Base-by-base conservation (phyloP, 2,329 filamentous ascomycete genomes). In the Lachnellula arida region DNA sequence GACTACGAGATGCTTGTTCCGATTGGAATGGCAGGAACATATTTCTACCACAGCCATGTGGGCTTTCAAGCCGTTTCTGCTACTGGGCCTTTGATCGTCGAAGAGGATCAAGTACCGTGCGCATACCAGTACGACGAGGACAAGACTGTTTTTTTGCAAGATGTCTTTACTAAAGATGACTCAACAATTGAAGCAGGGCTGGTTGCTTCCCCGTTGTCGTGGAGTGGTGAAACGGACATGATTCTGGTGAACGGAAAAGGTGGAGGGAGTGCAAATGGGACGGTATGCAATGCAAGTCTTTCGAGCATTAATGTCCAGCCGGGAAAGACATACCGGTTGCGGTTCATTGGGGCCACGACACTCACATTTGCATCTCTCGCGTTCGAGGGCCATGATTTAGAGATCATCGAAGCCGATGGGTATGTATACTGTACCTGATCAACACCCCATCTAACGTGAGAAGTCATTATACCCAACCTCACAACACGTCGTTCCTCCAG, bases 91-190 rank as follows among this genome's bases (percentile, higher is more conserved):
- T 64, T 83, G 25, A 78, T 82, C 46, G 71, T 83, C 9, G 74
- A 78, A 47, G 62, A 64, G 11, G 8, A 46, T 19, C 49, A 57
- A 32, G n/a, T 49, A 7, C 7, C 32, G 9, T 9, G 28, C 5
- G 84, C 84, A 0, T 87, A 85, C 59, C 42, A 76, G 0, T 88
- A 86, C 60, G 81, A 88, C 54, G 84, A 81, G 2, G 85, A 88
- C 25, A 73, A 78, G 0, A 75, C 81, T 2, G 55, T 88, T 2
- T 67, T 76, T 11, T 68, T 87, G 2, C 73, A 76, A 4, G 85
- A 88, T 60, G 78, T 80, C 60, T 88, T 81, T 67, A 74, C 73
- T 37, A 76, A 78, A 51, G 75, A 76, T 1, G 82, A 88, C 58
- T 55, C 73, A 0, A 65, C 68, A 0, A 78, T 88, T 28, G 76